Conservation (phyloP, 306 rosid species). For the Rubus parviflorus region DNA sequence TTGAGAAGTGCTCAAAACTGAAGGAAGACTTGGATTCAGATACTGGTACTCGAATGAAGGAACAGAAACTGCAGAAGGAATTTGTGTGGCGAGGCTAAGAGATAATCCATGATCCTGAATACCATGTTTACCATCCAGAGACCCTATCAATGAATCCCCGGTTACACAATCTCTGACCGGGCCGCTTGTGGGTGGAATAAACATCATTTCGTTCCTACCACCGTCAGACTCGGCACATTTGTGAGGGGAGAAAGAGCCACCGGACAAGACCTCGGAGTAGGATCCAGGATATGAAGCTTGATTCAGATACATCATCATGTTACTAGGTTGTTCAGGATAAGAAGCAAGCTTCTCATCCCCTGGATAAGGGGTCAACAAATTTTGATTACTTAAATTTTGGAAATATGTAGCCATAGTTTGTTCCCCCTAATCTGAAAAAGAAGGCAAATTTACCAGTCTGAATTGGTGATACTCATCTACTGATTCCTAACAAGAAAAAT, state of each 20-base stretch:
- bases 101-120: constrained; percentile 72
- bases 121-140: constrained; percentile 44
- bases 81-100: constrained; percentile 74
- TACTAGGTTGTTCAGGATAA: constrained; percentile 36
- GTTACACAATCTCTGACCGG: constrained; percentile 35
- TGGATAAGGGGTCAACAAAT: constrained; percentile 33
- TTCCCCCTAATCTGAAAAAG: not conserved
- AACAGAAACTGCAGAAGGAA: constrained; percentile 44
- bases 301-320: constrained; percentile 58
- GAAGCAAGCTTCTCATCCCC: constrained; percentile 45
- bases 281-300: constrained; percentile 60
- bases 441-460: constrained; percentile 5
- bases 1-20: constrained; percentile 41
- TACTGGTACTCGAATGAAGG: constrained; percentile 60
- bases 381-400: constrained; percentile 38
- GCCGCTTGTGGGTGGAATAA: constrained; percentile 50
- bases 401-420: constrained; percentile 40
- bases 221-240: constrained; percentile 47
- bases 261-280: constrained; percentile 54
- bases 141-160: constrained; percentile 38
- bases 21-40: constrained; percentile 40
- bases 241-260: constrained; percentile 43
- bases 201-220: constrained; percentile 61
- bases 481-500: not conserved
- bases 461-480: constrained; percentile 8